A percentile compares a stretch with the other conserved stretches of the same genome.
These are phyloP conservation scores for Euphrasia confusa DNA, from an alignment of 257 asterid species.

Conservation along the genomic window DNA sequence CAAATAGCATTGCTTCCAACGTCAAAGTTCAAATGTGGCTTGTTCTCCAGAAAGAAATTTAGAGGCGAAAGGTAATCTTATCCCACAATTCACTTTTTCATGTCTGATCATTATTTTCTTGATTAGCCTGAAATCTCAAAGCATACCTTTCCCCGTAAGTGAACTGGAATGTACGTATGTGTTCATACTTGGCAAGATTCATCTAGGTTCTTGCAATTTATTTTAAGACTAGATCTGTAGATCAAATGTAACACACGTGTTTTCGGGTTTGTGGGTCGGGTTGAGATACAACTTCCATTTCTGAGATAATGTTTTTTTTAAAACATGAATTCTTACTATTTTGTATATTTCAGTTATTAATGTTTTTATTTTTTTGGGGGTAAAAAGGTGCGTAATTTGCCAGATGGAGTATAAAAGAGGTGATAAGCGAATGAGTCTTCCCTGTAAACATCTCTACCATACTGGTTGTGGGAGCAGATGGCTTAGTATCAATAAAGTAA, in stretches of 20 bases:
- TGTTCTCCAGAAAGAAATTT: constrained; percentile 64
- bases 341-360: constrained; percentile 8
- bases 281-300: no score
- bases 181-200: no score
- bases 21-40: constrained; percentile 72
- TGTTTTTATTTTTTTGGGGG: constrained; percentile 19
- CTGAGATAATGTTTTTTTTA: no score
- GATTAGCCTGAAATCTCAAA: constrained; percentile 1
- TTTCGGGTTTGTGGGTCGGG: no score
- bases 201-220: neutral
- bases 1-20: constrained; percentile 72
- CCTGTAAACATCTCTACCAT: constrained; percentile 91
- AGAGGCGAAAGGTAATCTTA: constrained; percentile 62
- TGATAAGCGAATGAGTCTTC: constrained; percentile 70
- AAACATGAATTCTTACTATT: neutral
- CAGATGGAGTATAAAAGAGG: constrained; percentile 96
- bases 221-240: neutral
- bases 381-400: constrained; percentile 84
- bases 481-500: constrained; percentile 87
- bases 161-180: neutral
- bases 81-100: neutral
- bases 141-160: constrained; percentile 2
- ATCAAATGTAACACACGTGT: no score
- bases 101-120: constrained; percentile 8
- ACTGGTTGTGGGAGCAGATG: constrained; percentile 77